Conservation (phyloP, 306 rosid genomes). For the Cicer pinnatifidum region DNA sequence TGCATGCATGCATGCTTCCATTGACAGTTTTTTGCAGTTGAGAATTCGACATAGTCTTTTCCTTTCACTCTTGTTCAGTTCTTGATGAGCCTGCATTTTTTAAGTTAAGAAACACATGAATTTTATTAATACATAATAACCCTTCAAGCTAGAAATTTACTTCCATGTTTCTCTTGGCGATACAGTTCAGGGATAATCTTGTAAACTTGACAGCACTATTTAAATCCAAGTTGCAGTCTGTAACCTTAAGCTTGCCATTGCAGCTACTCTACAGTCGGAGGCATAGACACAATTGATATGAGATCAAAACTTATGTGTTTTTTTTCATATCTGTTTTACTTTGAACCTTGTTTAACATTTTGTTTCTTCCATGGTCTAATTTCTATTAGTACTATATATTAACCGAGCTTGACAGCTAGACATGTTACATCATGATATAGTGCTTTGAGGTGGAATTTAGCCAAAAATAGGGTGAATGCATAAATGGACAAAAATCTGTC, state of each 20-base stretch:
- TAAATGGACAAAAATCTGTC: slow-evolving; percentile 42
- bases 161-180: neutral
- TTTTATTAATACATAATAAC: slow-evolving; percentile 31
- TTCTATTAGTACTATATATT: slow-evolving; percentile 36
- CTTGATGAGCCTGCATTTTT: slow-evolving; percentile 81
- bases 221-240: too few species aligned
- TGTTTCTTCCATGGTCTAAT: slow-evolving; percentile 36
- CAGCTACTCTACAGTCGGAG: too few species aligned
- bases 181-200: too few species aligned
- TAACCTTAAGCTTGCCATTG: too few species aligned
- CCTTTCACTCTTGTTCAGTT: slow-evolving; percentile 89
- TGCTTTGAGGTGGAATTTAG: slow-evolving; percentile 41
- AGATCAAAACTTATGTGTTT: too few species aligned
- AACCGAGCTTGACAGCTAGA: neutral
- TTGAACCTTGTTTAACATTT: neutral
- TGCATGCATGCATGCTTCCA: slow-evolving; percentile 99
- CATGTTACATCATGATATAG: slow-evolving; percentile 48
- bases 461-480: neutral
- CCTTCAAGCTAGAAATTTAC: neutral
- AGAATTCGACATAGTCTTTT: slow-evolving; percentile 85
- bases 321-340: too few species aligned
- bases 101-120: slow-evolving; percentile 31
- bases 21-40: slow-evolving; percentile 91
- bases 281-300: too few species aligned
- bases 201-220: too few species aligned